These are phyloP conservation scores for Pythium rhizo-oryzae DNA, from an alignment of 352 stramenopile genomes.

Conservation along the genomic window DNA sequence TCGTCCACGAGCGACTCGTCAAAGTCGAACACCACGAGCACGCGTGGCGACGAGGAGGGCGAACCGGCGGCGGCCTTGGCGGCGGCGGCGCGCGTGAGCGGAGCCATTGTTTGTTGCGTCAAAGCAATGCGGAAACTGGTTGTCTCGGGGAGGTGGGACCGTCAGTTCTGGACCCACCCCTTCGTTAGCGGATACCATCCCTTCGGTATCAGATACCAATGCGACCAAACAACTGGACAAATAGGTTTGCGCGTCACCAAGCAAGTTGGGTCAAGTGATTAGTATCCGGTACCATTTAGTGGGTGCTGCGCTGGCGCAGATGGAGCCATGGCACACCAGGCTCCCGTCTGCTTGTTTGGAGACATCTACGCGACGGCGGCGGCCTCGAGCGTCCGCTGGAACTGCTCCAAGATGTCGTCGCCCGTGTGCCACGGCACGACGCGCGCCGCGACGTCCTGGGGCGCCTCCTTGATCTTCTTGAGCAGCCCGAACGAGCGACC, in stretches of 20 bases:
- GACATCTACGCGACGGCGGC: not conserved
- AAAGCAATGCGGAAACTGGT: not conserved
- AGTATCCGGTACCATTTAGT: not conserved
- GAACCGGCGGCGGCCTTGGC: not conserved
- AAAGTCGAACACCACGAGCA: conserved; percentile 41
- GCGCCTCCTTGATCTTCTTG: conserved; percentile 36
- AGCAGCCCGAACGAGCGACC: conserved; percentile 42
- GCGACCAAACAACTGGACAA: not conserved
- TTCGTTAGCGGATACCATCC: not conserved
- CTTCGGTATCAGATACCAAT: not conserved
- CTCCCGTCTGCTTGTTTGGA: not conserved
- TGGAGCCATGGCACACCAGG: not conserved
- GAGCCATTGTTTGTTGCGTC: not conserved
- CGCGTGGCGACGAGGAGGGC: conserved; percentile 5
- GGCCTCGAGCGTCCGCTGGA: conserved; percentile 6
- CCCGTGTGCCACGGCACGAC: conserved; percentile 54
- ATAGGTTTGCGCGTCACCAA: not conserved
- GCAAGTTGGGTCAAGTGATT: not conserved
- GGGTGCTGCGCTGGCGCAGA: too few relatives aligned
- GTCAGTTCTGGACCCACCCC: not conserved
- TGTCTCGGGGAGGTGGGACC: not conserved
- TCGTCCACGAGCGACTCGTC: conserved; percentile 38
- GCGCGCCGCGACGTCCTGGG: conserved; percentile 32
- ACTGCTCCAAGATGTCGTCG: conserved; percentile 44
- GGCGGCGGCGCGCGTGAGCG: conserved; percentile 4